A percentile compares a stretch with the other conserved stretches of the same genome.
phyloP scores from a whole-genome alignment of 768 basidiomycete species.

The Aureoboletus auriporus region DNA sequence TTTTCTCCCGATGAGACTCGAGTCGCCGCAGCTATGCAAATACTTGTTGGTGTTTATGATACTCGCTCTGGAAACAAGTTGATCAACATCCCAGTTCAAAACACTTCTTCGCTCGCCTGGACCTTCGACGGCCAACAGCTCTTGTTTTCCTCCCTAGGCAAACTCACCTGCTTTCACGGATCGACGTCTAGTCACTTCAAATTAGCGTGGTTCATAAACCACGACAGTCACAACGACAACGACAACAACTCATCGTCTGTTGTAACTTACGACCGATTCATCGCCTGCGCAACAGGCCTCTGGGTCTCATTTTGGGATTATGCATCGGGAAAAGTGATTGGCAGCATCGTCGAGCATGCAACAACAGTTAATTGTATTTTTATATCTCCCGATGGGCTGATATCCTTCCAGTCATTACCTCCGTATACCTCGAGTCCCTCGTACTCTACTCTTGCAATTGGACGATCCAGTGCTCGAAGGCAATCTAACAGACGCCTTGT shows the following conservation, averaged over 20 bases:
- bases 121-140: not conserved
- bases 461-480: not conserved
- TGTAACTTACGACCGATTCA: not conserved
- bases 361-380: not conserved
- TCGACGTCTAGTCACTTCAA: not conserved
- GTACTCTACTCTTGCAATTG: not conserved
- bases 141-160: not conserved
- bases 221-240: not conserved
- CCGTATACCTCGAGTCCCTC: not conserved
- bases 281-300: not conserved
- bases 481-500: not conserved
- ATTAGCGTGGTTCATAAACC: not conserved
- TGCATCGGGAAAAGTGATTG: not conserved
- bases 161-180: not conserved
- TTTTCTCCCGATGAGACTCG: not conserved
- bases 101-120: not conserved
- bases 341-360: not conserved
- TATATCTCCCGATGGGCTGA: conserved; percentile 1
- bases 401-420: not conserved
- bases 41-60: not conserved
- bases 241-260: not conserved
- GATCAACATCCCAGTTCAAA: not conserved
- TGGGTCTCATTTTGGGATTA: conserved; percentile 8
- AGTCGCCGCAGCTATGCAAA: not conserved
- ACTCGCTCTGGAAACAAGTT: not conserved